Conservation (phyloP, 352 stramenopile genomes). For the Phytophthora hybrid region DNA sequence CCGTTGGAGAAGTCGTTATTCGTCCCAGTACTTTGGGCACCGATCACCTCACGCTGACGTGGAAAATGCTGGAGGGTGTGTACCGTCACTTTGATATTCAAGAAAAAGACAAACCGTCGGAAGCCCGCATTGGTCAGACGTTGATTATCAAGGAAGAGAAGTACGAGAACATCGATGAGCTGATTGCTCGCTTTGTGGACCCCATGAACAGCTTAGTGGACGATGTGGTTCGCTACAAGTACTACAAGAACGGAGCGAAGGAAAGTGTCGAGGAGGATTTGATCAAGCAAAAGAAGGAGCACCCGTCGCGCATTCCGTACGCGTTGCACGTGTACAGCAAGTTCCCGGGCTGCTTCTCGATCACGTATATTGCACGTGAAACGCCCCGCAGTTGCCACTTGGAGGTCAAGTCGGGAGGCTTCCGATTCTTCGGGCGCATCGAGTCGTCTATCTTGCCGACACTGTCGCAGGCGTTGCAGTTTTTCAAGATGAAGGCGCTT, state of each 20-base stretch:
- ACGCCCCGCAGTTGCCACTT: slow-evolving; percentile 89
- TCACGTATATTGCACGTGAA: slow-evolving; percentile 87
- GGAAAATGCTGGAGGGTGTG: slow-evolving; percentile 89
- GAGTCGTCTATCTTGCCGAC: slow-evolving; percentile 87
- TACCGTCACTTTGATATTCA: slow-evolving; percentile 91
- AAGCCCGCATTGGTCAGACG: slow-evolving; percentile 81
- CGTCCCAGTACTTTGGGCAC: slow-evolving; percentile 84
- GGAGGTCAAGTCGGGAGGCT: slow-evolving; percentile 87
- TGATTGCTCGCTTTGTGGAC: slow-evolving; percentile 89
- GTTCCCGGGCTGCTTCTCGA: slow-evolving; percentile 90
- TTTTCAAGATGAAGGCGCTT: slow-evolving; percentile 92
- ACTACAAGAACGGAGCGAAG: slow-evolving; percentile 74
- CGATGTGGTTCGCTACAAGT: slow-evolving; percentile 89
- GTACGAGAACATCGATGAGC: slow-evolving; percentile 90
- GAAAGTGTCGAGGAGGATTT: slow-evolving; percentile 88
- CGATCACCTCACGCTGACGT: slow-evolving; percentile 89
- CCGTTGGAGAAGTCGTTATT: slow-evolving; percentile 87
- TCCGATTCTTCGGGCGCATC: slow-evolving; percentile 89
- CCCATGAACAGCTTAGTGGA: slow-evolving; percentile 91
- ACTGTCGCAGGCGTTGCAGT: slow-evolving; percentile 82
- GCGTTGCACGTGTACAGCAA: slow-evolving; percentile 87
- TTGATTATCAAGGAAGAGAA: slow-evolving; percentile 89
- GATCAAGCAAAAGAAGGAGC: slow-evolving; percentile 91
- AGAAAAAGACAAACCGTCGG: slow-evolving; percentile 89
- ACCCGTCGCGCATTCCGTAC: slow-evolving; percentile 86